These are phyloP conservation scores for Tetrapisispora phaffii DNA, from an alignment of 805 yeast species.

Conservation along the genomic window DNA sequence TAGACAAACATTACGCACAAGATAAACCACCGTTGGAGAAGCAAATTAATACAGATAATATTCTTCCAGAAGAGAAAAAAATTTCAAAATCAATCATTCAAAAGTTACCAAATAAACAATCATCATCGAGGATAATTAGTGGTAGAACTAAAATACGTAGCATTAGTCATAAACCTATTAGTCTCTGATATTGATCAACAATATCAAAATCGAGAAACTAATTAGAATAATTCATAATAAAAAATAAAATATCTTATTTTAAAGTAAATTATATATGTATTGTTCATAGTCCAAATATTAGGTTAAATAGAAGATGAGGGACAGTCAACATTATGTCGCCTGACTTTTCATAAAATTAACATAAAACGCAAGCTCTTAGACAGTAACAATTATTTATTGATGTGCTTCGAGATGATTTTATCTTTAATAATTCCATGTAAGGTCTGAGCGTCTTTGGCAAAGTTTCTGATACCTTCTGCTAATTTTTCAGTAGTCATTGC, in stretches of 20 bases:
- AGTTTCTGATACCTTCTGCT: constrained; percentile 93
- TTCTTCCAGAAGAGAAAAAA: neutral
- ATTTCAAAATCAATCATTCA: neutral
- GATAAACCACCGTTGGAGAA: too few relatives aligned
- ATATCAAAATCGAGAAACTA: neutral
- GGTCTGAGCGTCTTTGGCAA: constrained; percentile 85
- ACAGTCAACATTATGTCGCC: neutral
- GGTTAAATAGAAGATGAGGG: neutral
- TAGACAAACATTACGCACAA: too few relatives aligned
- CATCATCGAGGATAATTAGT: neutral
- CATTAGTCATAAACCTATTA: constrained; percentile 8
- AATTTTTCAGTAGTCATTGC: constrained; percentile 98
- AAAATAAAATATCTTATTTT: too few relatives aligned
- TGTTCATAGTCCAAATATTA: neutral
- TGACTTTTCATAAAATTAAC: too few relatives aligned
- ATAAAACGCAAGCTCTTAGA: too few relatives aligned
- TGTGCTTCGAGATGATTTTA: neutral
- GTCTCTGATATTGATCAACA: neutral
- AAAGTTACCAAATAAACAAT: neutral
- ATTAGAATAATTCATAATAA: neutral
- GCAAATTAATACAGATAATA: neutral
- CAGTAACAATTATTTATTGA: neutral
- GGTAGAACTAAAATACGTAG: constrained; percentile 6
- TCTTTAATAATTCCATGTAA: constrained; percentile 34
- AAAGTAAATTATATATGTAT: neutral